Evolutionary conservation across 106 monocot genomes (phyloP).

Genomic region (Dioscorea zingiberensis): DNA sequence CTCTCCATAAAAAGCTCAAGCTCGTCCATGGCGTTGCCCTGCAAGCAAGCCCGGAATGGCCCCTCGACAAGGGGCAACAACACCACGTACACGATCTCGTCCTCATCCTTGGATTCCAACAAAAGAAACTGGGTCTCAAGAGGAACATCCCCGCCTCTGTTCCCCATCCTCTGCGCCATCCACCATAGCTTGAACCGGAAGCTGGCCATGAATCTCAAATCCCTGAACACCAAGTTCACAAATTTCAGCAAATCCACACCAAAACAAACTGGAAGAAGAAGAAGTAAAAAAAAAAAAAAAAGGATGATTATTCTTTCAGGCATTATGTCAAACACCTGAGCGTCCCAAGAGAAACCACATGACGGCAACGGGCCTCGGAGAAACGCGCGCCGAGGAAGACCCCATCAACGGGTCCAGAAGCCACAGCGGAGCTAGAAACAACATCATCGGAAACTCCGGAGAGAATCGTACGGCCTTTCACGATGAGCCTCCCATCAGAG

Average conservation of each 20-base stretch:
- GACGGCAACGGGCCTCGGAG: constrained; percentile 33
- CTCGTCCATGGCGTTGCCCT: constrained; percentile 49
- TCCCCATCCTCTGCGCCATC: constrained; percentile 72
- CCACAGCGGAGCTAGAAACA: constrained; percentile 28
- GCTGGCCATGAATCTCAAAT: constrained; percentile 45
- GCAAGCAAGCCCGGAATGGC: constrained; percentile 69
- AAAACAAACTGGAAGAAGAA: neutral
- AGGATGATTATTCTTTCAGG: neutral
- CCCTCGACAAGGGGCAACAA: constrained; percentile 78
- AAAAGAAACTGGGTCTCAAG: constrained; percentile 58
- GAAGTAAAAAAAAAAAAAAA: too few relatives aligned
- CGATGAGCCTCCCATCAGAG: constrained; percentile 41
- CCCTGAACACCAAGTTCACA: constrained; percentile 14
- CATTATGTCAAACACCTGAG: constrained; percentile 32
- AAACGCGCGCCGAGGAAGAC: constrained; percentile 61
- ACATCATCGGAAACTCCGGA: constrained; percentile 56
- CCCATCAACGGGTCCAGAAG: constrained; percentile 49
- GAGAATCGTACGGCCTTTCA: constrained; percentile 44
- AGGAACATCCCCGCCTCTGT: constrained; percentile 46
- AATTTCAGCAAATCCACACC: neutral
- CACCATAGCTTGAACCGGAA: constrained; percentile 77
- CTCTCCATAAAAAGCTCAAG: constrained; percentile 80
- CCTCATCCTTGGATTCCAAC: constrained; percentile 31
- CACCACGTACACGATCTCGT: constrained; percentile 36
- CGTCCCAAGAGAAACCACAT: constrained; percentile 64